Evolutionary conservation across 306 rosid species (phyloP).

Genomic region (Pueraria montana): DNA sequence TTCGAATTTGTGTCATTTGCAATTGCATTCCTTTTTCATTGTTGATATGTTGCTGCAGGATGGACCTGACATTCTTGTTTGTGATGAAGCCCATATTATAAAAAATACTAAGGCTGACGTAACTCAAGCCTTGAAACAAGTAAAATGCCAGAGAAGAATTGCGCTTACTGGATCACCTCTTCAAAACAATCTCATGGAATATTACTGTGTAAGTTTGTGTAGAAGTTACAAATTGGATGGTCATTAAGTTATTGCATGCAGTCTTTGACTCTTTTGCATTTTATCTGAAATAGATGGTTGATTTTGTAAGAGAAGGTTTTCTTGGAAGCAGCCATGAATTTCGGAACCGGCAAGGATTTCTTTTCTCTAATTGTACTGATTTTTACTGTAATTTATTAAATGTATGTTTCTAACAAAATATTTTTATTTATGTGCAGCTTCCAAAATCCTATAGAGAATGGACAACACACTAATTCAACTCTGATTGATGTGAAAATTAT

Average conservation of each 20-base stretch:
- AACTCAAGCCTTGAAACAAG: constrained; percentile 97
- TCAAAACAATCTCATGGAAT: constrained; percentile 99
- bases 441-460: constrained; percentile 97
- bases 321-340: constrained; percentile 99
- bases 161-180: constrained; percentile 98
- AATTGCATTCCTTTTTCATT: constrained; percentile 43
- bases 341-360: constrained; percentile 85
- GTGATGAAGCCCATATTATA: constrained; percentile 98
- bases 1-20: constrained; percentile 21
- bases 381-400: constrained; percentile 25
- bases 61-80: constrained; percentile 97
- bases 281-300: constrained; percentile 88
- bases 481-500: constrained; percentile 89
- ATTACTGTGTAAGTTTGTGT: constrained; percentile 84
- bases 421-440: constrained; percentile 68
- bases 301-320: constrained; percentile 98
- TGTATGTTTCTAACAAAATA: constrained; percentile 37
- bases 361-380: constrained; percentile 43
- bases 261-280: constrained; percentile 39
- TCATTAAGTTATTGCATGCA: constrained; percentile 27
- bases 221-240: constrained; percentile 27
- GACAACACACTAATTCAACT: constrained; percentile 98
- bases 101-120: constrained; percentile 91
- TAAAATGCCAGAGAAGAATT: constrained; percentile 95
- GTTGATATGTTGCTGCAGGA: constrained; percentile 66